phyloP scores from a whole-genome alignment of 1,139 yeast species.

The Candida frijolesensis region DNA sequence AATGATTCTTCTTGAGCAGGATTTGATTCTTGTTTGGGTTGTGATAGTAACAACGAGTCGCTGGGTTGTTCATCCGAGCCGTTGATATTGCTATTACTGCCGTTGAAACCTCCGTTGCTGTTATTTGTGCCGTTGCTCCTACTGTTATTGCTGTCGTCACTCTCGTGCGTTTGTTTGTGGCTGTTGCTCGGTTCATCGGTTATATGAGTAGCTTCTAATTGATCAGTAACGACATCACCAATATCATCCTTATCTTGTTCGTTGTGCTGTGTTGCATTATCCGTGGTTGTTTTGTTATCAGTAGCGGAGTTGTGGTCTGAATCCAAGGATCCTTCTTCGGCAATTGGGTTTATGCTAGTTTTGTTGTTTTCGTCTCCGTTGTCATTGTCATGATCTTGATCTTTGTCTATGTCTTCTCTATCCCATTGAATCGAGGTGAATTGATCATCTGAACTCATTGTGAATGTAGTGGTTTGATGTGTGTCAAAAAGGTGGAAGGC shows the following conservation, averaged over 20 bases:
- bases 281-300: constrained; percentile 4
- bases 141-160: constrained; percentile 4
- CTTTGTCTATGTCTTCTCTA: constrained; percentile 38
- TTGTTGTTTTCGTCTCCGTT: constrained; percentile 23
- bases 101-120: not conserved
- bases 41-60: constrained; percentile 16
- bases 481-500: not conserved
- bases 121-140: not conserved
- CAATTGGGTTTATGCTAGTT: constrained; percentile 7
- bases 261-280: constrained; percentile 2
- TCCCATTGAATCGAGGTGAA: constrained; percentile 64
- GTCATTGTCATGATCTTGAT: constrained; percentile 11
- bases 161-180: constrained; percentile 5
- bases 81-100: not conserved
- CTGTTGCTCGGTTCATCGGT: constrained; percentile 4
- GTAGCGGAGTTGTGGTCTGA: constrained; percentile 3
- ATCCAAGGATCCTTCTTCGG: constrained; percentile 6
- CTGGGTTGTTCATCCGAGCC: constrained; percentile 17
- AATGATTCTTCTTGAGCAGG: not conserved
- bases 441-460: constrained; percentile 46
- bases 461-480: not conserved
- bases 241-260: not conserved
- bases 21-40: constrained; percentile 2
- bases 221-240: not conserved
- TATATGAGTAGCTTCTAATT: constrained; percentile 8